These are phyloP conservation scores for Flaveria robusta DNA, from an alignment of 129 eudicot genomes.

Conservation along the genomic window DNA sequence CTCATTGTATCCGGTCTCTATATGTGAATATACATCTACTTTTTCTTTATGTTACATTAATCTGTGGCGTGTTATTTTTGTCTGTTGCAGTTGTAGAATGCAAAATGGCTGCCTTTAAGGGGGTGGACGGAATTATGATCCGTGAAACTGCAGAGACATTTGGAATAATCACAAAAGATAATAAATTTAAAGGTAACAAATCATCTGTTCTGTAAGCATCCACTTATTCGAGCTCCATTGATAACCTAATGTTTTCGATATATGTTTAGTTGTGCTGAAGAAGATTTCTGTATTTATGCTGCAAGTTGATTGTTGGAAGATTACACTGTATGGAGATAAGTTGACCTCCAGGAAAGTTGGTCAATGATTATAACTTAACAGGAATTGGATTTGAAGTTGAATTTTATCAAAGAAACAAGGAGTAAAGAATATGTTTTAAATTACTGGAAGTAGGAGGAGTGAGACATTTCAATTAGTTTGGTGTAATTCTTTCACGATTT, in stretches of 20 bases:
- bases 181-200: slow-evolving; percentile 66
- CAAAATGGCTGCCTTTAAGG: slow-evolving; percentile 53
- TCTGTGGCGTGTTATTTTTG: slow-evolving; percentile 8
- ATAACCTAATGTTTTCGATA: neutral
- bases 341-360: slow-evolving; percentile 57
- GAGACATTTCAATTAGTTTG: neutral
- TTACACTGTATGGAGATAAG: slow-evolving; percentile 79
- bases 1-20: slow-evolving; percentile 4
- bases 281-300: slow-evolving; percentile 75
- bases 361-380: slow-evolving; percentile 31
- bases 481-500: neutral
- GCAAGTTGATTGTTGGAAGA: slow-evolving; percentile 88
- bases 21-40: neutral
- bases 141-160: slow-evolving; percentile 92
- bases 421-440: no score
- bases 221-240: neutral
- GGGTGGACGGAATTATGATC: slow-evolving; percentile 76
- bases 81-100: slow-evolving; percentile 68
- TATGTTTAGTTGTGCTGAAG: slow-evolving; percentile 74
- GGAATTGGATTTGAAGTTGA: no score
- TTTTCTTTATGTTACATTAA: neutral
- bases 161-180: slow-evolving; percentile 67
- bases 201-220: neutral
- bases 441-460: neutral
- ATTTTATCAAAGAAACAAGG: no score